These are phyloP conservation scores for Microbotryum silenes-acaulis DNA, from an alignment of 1,284 basidiomycete genomes.

Conservation along the genomic window DNA sequence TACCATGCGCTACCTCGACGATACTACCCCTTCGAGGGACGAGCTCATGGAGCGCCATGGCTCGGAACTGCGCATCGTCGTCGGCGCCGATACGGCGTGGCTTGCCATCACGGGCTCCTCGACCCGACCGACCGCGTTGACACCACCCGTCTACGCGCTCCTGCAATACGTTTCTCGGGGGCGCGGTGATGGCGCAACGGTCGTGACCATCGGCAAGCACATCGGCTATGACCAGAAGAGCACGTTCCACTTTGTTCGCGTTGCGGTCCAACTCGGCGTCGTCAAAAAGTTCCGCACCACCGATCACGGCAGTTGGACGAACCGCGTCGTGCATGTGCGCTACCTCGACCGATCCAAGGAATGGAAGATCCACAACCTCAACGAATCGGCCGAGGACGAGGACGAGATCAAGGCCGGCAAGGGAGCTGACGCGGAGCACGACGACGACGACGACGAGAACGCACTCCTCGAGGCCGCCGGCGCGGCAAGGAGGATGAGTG, in stretches of 20 bases:
- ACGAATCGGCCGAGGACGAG: slow-evolving; percentile 4
- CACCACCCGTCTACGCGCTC: slow-evolving; percentile 72
- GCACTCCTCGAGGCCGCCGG: slow-evolving; percentile 1
- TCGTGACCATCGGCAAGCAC: slow-evolving; percentile 63
- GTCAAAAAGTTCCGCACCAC: slow-evolving; percentile 43
- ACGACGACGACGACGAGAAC: slow-evolving; percentile 1
- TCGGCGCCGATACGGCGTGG: slow-evolving; percentile 64
- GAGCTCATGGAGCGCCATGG: slow-evolving; percentile 42
- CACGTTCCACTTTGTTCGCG: slow-evolving; percentile 72
- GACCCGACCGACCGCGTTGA: slow-evolving; percentile 58
- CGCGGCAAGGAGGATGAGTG: slow-evolving; percentile 14
- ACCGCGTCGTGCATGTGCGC: slow-evolving; percentile 36
- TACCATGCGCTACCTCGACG: slow-evolving; percentile 29
- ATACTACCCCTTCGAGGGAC: slow-evolving; percentile 48
- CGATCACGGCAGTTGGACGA: slow-evolving; percentile 33
- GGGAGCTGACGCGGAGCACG: slow-evolving; percentile 2
- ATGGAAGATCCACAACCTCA: slow-evolving; percentile 24
- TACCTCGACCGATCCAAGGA: slow-evolving; percentile 32
- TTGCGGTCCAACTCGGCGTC: slow-evolving; percentile 60
- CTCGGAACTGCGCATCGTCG: slow-evolving; percentile 59
- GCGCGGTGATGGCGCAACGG: slow-evolving; percentile 65
- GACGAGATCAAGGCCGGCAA: slow-evolving; percentile 17
- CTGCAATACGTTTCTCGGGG: slow-evolving; percentile 77
- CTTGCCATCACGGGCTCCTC: slow-evolving; percentile 60
- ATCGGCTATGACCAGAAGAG: slow-evolving; percentile 84